These are phyloP conservation scores for Proliferodiscus dingleyae DNA, from an alignment of 2,329 filamentous ascomycete genomes.

Conservation along the genomic window DNA sequence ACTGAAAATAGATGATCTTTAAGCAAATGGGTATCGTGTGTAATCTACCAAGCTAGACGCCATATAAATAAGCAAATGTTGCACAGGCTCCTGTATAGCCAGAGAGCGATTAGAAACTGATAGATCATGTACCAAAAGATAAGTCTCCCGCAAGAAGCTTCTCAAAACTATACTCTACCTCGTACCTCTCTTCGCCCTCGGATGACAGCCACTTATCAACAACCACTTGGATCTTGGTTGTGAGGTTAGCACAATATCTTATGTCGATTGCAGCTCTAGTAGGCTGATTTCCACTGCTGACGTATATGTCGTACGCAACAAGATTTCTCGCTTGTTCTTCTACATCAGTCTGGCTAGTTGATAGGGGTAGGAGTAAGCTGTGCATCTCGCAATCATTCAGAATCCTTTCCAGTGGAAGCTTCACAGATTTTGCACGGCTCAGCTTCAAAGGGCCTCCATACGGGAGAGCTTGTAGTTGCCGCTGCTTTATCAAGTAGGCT, in stretches of 20 bases:
- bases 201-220: constrained; percentile 19
- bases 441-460: constrained; percentile 14
- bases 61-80: constrained; percentile 12
- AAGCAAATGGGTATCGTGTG: constrained; percentile 26
- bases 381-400: constrained; percentile 20
- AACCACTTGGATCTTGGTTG: constrained; percentile 10
- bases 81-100: constrained; percentile 3
- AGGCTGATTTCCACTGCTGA: constrained; percentile 12
- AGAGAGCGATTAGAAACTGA: constrained; percentile 3
- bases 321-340: constrained; percentile 5
- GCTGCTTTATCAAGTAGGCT: constrained; percentile 29
- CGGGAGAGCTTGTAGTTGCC: constrained; percentile 17
- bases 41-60: constrained; percentile 17
- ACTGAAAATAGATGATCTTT: no score
- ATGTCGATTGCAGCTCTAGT: constrained; percentile 16
- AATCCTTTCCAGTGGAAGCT: constrained; percentile 28
- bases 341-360: constrained; percentile 10
- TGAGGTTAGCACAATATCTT: constrained; percentile 7
- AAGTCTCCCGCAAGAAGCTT: constrained; percentile 8
- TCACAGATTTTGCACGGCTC: constrained; percentile 23
- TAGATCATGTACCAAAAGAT: neutral
- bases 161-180: constrained; percentile 20
- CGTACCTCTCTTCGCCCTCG: constrained; percentile 6
- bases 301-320: constrained; percentile 19
- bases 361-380: constrained; percentile 15